Base-by-base conservation (phyloP, 202 grass and related monocot species). In the Zizania palustris region DNA sequence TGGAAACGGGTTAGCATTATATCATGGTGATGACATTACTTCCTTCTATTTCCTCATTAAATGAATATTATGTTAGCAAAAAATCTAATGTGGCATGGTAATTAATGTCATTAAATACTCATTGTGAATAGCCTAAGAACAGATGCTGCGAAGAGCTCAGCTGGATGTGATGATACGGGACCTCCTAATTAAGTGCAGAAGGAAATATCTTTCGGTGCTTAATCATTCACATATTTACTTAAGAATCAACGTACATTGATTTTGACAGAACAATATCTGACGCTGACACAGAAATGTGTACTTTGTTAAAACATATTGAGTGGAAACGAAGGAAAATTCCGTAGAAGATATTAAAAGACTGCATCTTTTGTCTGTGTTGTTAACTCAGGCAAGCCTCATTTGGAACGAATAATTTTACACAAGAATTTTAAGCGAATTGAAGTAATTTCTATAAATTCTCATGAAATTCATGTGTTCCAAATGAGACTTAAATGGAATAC, bases 191-290 rank as follows among this genome's bases (percentile, higher is more conserved):
- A 60, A 35, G 55, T 38, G 41, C 19, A 42, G 63, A 13, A 15
- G 0, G 53, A 64, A 49, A 78, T 6, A 46, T 41, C 13, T 41
- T 72, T 61, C 54, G 42, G 72, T 76, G 72, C 44, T 63, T 65
- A 48, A 84, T 37, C 28, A 71, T 65, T 65, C 58, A 45, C 40
- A 57, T 65, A 4, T 39, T 84, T 72, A 46, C 40, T 16, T 28
- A 12, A 58, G 46, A 75, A 80, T 64, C 80, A 38, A 80, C 21
- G 9, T 41, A 20, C 13, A 43, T 65, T 70, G 75, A 88, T 80
- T 65, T 49, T 63, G 80, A 88, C 69, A 50, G 40, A 53, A n/a
- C 68, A 81, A 73, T 63, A 63, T 56, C 80, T 74, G 46, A 69
- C 58, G 34, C 55, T 33, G 19, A 73, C 55, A 62, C 38, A 55